Base-by-base conservation (phyloP, 83 land plant species). In the Picea mariana region DNA sequence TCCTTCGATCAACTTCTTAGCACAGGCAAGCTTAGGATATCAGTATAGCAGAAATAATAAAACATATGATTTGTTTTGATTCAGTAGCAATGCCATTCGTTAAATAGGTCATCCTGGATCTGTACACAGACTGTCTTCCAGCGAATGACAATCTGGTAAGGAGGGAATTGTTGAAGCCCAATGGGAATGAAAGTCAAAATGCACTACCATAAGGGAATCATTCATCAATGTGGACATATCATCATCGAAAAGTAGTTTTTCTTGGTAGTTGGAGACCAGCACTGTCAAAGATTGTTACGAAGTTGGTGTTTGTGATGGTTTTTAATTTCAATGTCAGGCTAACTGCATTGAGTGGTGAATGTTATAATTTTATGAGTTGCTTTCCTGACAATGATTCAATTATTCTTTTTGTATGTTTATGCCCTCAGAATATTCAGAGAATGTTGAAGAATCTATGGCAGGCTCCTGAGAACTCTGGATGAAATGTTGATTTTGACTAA, bases 401-500 rank as follows among this genome's bases (percentile, higher is more conserved):
- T 55, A 55, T 55, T 55, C 58, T 55, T 73, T 73, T 73, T 21
- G 77, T 9, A 9, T 47, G 24, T 20, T 73, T 44, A 13, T 47
- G 44, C 55, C 21, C 77, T 73, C 58, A 55, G 58, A 55, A 55
- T 55, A 55, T 55, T 55, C 58, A 55, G 58, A 55, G 15, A 55
- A n/a, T 73, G 24, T 24, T 47, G 55, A 52, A 73, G 77, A 73
- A 49, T 73, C 77, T 52, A 73, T n/a, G 47, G 27, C 12, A 73
- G 77, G 58, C 47, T 73, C 47, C 55, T 73, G 21, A 73, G 40
- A 73, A 73, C 26, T 9, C 6, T 4, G 7, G 44, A n/a, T 21
- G 6, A 44, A 73, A n/a, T 73, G 58, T 44, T 21, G 5, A 47
- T 73, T 73, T 31, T 47, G 26, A 12, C 38, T 6, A 21, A 73